These are phyloP conservation scores for Phytophthora ramorum DNA, from an alignment of 352 stramenopile species.

Conservation along the genomic window DNA sequence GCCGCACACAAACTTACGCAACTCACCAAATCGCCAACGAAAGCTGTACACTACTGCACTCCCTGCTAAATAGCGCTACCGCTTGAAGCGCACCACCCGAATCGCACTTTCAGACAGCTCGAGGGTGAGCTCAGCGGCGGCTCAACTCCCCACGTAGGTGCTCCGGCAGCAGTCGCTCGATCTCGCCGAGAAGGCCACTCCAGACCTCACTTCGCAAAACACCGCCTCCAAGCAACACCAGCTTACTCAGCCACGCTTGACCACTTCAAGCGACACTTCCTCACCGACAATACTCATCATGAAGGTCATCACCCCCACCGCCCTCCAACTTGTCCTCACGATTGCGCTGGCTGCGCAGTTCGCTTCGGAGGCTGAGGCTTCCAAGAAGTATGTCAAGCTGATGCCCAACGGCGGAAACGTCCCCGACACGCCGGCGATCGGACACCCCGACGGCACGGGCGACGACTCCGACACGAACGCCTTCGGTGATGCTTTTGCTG, in stretches of 20 bases:
- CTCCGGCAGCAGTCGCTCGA: too few species aligned
- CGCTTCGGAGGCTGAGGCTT: constrained; percentile 4
- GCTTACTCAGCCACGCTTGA: too few species aligned
- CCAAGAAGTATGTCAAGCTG: constrained; percentile 19
- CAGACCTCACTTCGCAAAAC: constrained; percentile 9
- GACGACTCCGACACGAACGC: constrained; percentile 13
- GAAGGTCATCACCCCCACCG: constrained; percentile 4
- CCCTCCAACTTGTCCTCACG: constrained; percentile 6
- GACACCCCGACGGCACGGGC: constrained; percentile 16
- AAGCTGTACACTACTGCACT: too few species aligned
- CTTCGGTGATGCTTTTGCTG: constrained; percentile 18
- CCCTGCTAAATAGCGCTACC: too few species aligned
- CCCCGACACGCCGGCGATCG: constrained; percentile 19
- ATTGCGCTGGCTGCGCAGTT: background rate
- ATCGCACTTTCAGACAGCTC: too few species aligned
- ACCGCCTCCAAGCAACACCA: background rate
- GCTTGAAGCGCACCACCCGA: too few species aligned
- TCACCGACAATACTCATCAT: background rate
- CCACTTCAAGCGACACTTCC: background rate
- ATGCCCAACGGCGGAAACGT: constrained; percentile 19
- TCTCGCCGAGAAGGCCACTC: background rate
- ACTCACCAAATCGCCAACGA: too few species aligned
- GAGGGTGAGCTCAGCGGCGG: too few species aligned
- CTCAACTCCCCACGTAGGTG: too few species aligned
- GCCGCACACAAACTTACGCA: too few species aligned